Percentiles rank a stretch among this genome's conserved stretches.
Evolutionary conservation across 2,329 filamentous ascomycete genomes (phyloP).

Genomic region (Alternaria alternata): DNA sequence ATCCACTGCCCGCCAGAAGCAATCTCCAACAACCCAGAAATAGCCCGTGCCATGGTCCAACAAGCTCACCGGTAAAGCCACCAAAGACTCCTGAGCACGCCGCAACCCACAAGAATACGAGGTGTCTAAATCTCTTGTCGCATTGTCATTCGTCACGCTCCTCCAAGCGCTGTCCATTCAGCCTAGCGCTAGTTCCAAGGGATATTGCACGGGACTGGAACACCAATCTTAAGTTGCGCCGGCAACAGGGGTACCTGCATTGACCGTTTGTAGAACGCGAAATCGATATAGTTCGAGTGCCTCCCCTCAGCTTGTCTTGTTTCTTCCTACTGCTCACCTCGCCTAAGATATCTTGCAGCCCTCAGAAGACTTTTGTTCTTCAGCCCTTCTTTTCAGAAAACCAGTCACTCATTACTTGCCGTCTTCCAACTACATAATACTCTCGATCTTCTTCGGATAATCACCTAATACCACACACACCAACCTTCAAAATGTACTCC

Average conservation of each 20-base stretch:
- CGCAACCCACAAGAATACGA: constrained; percentile 14
- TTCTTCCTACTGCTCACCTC: constrained; percentile 19
- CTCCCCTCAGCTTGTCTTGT: constrained; percentile 16
- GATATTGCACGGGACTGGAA: constrained; percentile 20
- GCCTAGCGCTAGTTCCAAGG: constrained; percentile 10
- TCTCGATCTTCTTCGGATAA: constrained; percentile 33
- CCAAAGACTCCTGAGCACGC: constrained; percentile 22
- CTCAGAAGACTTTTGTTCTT: constrained; percentile 38
- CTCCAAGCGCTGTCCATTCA: not conserved
- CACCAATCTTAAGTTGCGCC: constrained; percentile 16
- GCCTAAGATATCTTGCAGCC: constrained; percentile 15
- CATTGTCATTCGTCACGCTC: constrained; percentile 22
- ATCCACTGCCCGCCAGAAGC: constrained; percentile 4
- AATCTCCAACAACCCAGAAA: constrained; percentile 23
- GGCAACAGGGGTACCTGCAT: constrained; percentile 15
- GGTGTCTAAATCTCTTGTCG: constrained; percentile 20
- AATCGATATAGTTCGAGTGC: constrained; percentile 36
- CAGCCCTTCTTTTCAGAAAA: constrained; percentile 37
- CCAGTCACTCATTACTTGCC: constrained; percentile 28
- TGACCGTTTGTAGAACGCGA: constrained; percentile 16
- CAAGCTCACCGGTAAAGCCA: constrained; percentile 18
- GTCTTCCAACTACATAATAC: constrained; percentile 27
- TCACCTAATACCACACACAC: constrained; percentile 34
- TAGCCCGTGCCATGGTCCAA: constrained; percentile 14
- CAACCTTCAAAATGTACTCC: constrained; percentile 44